Evolutionary conservation across 192 early-diverging fungal genomes (phyloP), one percentile per base, ranked within the genome.

Genomic region (Backusella circina): DNA sequence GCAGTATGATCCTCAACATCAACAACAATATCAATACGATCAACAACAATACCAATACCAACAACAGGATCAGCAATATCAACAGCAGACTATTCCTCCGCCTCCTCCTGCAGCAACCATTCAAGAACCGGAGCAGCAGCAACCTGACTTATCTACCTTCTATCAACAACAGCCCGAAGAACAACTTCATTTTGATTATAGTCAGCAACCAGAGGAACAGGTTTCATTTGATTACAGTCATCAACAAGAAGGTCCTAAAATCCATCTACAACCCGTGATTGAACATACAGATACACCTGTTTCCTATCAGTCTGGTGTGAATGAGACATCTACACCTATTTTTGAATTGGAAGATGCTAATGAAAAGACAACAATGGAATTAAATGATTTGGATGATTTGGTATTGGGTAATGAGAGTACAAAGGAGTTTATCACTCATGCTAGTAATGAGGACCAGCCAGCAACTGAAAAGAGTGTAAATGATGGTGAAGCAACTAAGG

Each of bases 341-440:
- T 61, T 61, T 18, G 65, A 66, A 8, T 13, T 33, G 13, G 65
- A 16, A n/a, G 67, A 38, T 33, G n/a, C 50, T n/a, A 18, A 57
- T 2, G 54, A 73, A 16, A 35, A 61, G 35, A 37, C 6, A 15
- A 8, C 5, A 15, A n/a, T 33, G 6, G 50, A 57, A 37, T 37
- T 73, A 7, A 32, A 69, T 44, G 75, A 76, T 76, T 64, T 76
- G 35, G 75, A 76, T 64, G 75, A 76, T 68, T 67, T 76, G 65
- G 50, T 76, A 28, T 39, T 76, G 18, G 75, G 74, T 75, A 65
- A 31, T 15, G 41, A 41, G 18, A 54, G 9, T 35, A 23, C 31
- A 21, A 73, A 26, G 33, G 51, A 35, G 1, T 37, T 21, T 18
- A 35, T 13, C 9, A 23, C 54, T 10, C 28, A 35, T 26, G 8